A percentile compares a stretch with the other conserved stretches of the same genome.
phyloP scores from a whole-genome alignment of 2,329 filamentous ascomycete genomes.

The Stemphylium beticola region DNA sequence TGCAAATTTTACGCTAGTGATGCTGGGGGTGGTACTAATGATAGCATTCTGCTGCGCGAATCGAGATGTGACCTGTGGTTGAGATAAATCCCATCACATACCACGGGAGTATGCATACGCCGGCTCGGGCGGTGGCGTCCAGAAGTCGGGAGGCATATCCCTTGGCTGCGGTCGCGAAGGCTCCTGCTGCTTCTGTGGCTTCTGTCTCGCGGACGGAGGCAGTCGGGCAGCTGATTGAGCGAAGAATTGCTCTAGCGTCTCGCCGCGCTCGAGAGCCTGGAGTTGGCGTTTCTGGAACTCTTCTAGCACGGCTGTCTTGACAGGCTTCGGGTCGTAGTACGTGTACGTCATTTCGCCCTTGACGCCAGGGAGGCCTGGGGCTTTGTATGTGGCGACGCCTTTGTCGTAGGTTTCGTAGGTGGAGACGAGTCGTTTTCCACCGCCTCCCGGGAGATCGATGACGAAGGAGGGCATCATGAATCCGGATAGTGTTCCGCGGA shows the following conservation, averaged over 20 bases:
- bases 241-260: constrained; percentile 17
- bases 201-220: background rate
- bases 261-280: constrained; percentile 14
- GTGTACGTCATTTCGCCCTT: constrained; percentile 54
- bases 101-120: background rate
- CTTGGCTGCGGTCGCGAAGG: background rate
- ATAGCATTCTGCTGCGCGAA: background rate
- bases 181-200: background rate
- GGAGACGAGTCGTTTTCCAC: constrained; percentile 66
- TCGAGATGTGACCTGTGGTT: no score
- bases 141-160: background rate
- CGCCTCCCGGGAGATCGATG: constrained; percentile 68
- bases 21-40: background rate
- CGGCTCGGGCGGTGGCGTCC: background rate
- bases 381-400: constrained; percentile 62
- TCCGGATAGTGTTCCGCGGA: constrained; percentile 67
- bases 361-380: constrained; percentile 59
- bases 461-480: constrained; percentile 69
- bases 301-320: constrained; percentile 12
- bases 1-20: no score
- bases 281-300: constrained; percentile 14
- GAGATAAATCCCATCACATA: no score
- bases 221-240: background rate
- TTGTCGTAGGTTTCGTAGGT: constrained; percentile 62
- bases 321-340: constrained; percentile 61